A percentile compares a stretch with the other conserved stretches of the same genome.
phyloP scores from a whole-genome alignment of 73 alveolate species.

The Halteria grandinella region DNA sequence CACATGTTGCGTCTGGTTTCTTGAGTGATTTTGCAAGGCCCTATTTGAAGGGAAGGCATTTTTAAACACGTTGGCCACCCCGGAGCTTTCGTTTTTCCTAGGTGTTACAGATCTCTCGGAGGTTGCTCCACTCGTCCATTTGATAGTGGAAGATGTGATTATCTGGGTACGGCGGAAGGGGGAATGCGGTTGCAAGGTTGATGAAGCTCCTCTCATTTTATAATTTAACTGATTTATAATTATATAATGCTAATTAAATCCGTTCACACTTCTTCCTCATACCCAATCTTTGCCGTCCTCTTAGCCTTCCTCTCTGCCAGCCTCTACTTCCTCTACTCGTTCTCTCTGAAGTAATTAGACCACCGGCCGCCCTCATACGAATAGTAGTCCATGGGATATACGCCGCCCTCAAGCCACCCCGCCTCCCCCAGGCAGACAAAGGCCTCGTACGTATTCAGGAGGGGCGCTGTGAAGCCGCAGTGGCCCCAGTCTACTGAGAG shows the following conservation, averaged over 20 bases:
- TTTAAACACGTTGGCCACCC: too few relatives aligned
- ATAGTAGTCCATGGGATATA: constrained; percentile 97
- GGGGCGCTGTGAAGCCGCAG: constrained; percentile 84
- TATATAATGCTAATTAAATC: neutral
- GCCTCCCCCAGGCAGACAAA: constrained; percentile 83
- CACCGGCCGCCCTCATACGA: constrained; percentile 95
- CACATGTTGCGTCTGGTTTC: too few relatives aligned
- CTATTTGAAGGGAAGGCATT: too few relatives aligned
- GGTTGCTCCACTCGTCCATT: too few relatives aligned
- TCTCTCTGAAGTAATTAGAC: constrained; percentile 87
- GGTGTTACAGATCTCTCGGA: too few relatives aligned
- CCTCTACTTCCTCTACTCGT: constrained; percentile 61
- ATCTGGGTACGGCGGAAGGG: too few relatives aligned
- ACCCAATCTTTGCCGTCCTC: constrained; percentile 24
- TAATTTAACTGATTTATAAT: constrained; percentile 8
- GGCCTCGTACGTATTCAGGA: constrained; percentile 96
- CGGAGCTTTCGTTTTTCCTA: too few relatives aligned
- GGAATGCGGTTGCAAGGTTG: neutral
- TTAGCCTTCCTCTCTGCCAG: constrained; percentile 16
- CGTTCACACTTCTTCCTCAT: constrained; percentile 7
- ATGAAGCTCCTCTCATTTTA: neutral
- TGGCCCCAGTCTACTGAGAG: constrained; percentile 99
- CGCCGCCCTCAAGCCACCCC: constrained; percentile 37
- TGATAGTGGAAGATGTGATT: too few relatives aligned
- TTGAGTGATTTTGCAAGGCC: too few relatives aligned